Evolutionary conservation across 352 stramenopile species (phyloP).

Genomic region (Saprolegnia diclina): DNA sequence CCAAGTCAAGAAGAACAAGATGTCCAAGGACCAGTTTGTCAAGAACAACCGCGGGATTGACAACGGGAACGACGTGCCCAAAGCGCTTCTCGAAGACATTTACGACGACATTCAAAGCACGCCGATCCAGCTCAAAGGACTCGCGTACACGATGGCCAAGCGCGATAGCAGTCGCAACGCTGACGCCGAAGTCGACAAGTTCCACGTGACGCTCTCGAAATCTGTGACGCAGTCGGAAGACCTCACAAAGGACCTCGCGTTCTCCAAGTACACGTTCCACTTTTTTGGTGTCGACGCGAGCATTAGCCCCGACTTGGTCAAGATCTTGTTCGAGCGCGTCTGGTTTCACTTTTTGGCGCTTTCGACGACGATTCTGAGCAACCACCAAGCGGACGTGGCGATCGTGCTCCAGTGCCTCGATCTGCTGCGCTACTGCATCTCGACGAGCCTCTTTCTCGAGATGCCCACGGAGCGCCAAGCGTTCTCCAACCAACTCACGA

Average conservation of each 20-base stretch:
- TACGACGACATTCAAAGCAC: constrained; percentile 93
- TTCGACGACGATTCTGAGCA: constrained; percentile 75
- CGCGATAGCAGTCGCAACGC: constrained; percentile 33
- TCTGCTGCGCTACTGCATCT: constrained; percentile 72
- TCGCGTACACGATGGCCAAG: constrained; percentile 40
- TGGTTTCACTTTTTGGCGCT: constrained; percentile 93
- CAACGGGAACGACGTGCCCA: constrained; percentile 84
- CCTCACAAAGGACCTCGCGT: constrained; percentile 76
- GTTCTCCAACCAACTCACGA: constrained; percentile 69
- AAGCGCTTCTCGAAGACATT: constrained; percentile 90
- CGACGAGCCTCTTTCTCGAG: constrained; percentile 73
- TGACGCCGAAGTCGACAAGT: constrained; percentile 74
- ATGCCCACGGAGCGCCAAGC: constrained; percentile 71
- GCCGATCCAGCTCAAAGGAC: constrained; percentile 89
- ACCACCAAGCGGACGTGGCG: constrained; percentile 68
- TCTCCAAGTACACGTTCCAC: constrained; percentile 82
- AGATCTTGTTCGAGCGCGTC: constrained; percentile 88
- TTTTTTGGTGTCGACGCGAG: constrained; percentile 87
- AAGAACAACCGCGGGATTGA: constrained; percentile 94
- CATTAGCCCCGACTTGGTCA: constrained; percentile 88
- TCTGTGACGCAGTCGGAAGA: constrained; percentile 77
- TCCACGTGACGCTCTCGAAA: constrained; percentile 56
- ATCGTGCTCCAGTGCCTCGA: constrained; percentile 79
- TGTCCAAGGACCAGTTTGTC: constrained; percentile 97
- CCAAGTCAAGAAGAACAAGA: constrained; percentile 93